These are phyloP conservation scores for Penicillium verrucosum DNA, from an alignment of 2,329 filamentous ascomycete species.

Conservation along the genomic window DNA sequence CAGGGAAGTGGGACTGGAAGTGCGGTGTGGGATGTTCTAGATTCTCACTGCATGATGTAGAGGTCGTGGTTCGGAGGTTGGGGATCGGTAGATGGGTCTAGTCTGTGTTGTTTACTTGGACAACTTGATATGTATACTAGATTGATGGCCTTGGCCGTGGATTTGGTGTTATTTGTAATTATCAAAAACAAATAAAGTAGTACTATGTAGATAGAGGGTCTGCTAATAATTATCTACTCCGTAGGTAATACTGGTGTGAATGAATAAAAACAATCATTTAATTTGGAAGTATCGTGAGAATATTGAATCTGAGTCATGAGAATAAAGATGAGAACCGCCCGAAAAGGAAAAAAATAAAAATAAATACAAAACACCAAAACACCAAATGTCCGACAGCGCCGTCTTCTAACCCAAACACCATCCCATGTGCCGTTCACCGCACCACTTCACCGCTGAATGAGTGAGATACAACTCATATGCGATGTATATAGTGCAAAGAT, in stretches of 20 bases:
- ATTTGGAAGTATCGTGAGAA: not conserved
- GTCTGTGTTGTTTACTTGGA: not conserved
- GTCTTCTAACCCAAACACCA: not conserved
- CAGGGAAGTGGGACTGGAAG: not conserved
- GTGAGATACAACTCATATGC: not conserved
- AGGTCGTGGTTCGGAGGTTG: not conserved
- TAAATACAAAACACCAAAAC: not conserved
- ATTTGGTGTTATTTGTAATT: not conserved
- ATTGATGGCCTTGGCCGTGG: no score
- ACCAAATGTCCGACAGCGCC: not conserved
- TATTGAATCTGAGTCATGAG: not conserved
- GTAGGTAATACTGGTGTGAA: not conserved
- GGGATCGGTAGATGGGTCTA: not conserved
- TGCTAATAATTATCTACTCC: not conserved
- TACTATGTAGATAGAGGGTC: not conserved
- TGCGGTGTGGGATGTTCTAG: not conserved
- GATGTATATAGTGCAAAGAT: not conserved
- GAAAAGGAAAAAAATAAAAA: not conserved
- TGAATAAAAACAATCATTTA: not conserved
- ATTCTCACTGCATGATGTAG: not conserved
- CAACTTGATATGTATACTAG: not conserved
- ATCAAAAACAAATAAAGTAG: no score
- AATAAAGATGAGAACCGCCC: not conserved
- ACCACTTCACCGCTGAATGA: not conserved
- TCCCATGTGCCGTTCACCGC: not conserved